Conservation (phyloP, 257 asterid genomes). For the Capsicum chinense region DNA sequence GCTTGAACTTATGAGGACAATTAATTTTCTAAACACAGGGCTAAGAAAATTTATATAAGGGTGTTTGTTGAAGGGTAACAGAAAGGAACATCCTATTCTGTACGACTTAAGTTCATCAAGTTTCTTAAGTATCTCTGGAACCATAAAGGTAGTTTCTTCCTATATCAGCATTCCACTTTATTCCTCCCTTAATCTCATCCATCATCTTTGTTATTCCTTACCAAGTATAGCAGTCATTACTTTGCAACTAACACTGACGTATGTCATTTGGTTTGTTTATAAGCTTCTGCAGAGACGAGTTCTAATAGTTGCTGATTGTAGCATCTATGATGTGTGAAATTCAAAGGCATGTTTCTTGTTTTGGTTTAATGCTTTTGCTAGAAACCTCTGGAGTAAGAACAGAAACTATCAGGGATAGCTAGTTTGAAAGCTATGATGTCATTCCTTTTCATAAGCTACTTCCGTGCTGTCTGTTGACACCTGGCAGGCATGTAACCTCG, state of each 20-base stretch:
- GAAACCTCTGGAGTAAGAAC: background rate
- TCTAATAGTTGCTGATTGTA: background rate
- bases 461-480: background rate
- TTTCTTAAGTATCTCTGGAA: background rate
- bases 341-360: background rate
- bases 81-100: background rate
- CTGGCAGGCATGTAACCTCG: slow-evolving; percentile 5
- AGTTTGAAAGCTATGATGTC: background rate
- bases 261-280: background rate
- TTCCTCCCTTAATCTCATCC: background rate
- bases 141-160: background rate
- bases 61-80: background rate
- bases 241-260: background rate
- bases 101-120: background rate
- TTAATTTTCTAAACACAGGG: background rate
- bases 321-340: background rate
- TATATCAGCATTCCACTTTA: background rate
- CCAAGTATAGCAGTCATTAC: background rate
- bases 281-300: background rate
- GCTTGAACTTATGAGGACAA: background rate
- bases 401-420: background rate
- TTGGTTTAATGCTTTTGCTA: background rate
- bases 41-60: background rate
- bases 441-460: background rate
- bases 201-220: background rate